These are phyloP conservation scores for Ascochyta koolunga DNA, from an alignment of 2,329 filamentous ascomycete species.

Conservation along the genomic window DNA sequence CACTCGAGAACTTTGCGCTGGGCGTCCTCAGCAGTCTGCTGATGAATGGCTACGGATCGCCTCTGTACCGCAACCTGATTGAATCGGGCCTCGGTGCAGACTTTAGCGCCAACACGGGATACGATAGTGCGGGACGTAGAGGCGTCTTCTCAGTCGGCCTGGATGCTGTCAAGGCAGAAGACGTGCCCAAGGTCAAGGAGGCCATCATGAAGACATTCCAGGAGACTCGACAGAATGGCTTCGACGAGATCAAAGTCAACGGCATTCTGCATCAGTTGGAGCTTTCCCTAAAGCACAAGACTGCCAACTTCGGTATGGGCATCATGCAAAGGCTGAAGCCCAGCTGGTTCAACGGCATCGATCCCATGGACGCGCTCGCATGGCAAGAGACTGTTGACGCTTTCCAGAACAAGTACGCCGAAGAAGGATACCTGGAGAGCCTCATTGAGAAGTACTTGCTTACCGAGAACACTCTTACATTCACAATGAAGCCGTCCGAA, in stretches of 20 bases:
- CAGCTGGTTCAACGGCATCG: slow-evolving; percentile 93
- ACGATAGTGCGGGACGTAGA: slow-evolving; percentile 76
- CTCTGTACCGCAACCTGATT: slow-evolving; percentile 85
- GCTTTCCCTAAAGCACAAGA: slow-evolving; percentile 93
- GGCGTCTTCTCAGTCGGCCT: slow-evolving; percentile 90
- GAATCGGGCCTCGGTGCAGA: slow-evolving; percentile 90
- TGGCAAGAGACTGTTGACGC: slow-evolving; percentile 88
- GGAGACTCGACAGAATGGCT: slow-evolving; percentile 75
- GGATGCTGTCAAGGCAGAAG: slow-evolving; percentile 82
- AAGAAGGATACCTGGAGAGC: slow-evolving; percentile 81
- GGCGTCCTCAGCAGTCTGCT: slow-evolving; percentile 82
- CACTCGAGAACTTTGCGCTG: slow-evolving; percentile 87
- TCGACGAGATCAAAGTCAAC: slow-evolving; percentile 88
- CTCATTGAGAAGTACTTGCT: slow-evolving; percentile 89
- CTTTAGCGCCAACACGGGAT: slow-evolving; percentile 93
- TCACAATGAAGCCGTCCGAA: slow-evolving; percentile 89
- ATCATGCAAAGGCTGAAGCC: slow-evolving; percentile 88
- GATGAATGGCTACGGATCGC: slow-evolving; percentile 94
- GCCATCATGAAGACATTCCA: slow-evolving; percentile 75
- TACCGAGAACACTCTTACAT: slow-evolving; percentile 84
- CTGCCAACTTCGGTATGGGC: slow-evolving; percentile 89
- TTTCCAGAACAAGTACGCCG: slow-evolving; percentile 77
- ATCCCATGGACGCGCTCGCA: slow-evolving; percentile 87
- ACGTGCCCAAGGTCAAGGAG: slow-evolving; percentile 77
- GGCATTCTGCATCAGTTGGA: slow-evolving; percentile 94